Evolutionary conservation across 768 basidiomycete genomes (phyloP).

Genomic region (Asterophora lycoperdoides): DNA sequence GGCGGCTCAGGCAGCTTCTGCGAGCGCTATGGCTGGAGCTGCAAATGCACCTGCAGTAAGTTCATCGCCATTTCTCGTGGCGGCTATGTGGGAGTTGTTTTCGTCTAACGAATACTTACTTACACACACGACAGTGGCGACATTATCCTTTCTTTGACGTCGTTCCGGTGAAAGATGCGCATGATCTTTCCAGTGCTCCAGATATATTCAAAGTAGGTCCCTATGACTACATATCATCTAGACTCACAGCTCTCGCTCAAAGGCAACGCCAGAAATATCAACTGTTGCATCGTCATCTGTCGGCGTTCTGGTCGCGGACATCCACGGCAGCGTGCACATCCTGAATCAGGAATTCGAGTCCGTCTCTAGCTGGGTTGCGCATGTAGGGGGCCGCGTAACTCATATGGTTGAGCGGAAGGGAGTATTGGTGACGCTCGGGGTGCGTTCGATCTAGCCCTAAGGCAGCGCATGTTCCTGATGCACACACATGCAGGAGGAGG

Average conservation of each 20-base stretch:
- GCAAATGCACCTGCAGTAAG: conserved; percentile 31
- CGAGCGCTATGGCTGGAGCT: conserved; percentile 23
- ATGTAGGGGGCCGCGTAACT: conserved; percentile 74
- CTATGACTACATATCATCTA: not conserved
- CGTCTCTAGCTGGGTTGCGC: conserved; percentile 72
- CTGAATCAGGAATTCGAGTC: conserved; percentile 73
- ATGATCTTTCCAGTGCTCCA: conserved; percentile 71
- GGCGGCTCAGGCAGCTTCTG: conserved; percentile 17
- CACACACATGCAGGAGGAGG: conserved; percentile 60
- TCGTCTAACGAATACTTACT: no score
- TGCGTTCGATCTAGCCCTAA: conserved; percentile 35
- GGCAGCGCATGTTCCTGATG: conserved; percentile 7
- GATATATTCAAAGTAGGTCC: conserved; percentile 68
- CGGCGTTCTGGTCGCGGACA: conserved; percentile 77
- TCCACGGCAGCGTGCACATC: conserved; percentile 78
- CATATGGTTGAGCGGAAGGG: conserved; percentile 83
- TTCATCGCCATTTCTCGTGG: no score
- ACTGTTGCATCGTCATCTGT: conserved; percentile 56
- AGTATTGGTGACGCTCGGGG: conserved; percentile 85
- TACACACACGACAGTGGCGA: conserved; percentile 77
- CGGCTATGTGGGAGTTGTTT: no score
- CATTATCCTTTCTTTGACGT: conserved; percentile 90
- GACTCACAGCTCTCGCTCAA: not conserved
- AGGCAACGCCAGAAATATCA: conserved; percentile 73
- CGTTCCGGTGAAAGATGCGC: conserved; percentile 69